Evolutionary conservation across 441 rosid species (phyloP).

Genomic region (Oxalis stricta): DNA sequence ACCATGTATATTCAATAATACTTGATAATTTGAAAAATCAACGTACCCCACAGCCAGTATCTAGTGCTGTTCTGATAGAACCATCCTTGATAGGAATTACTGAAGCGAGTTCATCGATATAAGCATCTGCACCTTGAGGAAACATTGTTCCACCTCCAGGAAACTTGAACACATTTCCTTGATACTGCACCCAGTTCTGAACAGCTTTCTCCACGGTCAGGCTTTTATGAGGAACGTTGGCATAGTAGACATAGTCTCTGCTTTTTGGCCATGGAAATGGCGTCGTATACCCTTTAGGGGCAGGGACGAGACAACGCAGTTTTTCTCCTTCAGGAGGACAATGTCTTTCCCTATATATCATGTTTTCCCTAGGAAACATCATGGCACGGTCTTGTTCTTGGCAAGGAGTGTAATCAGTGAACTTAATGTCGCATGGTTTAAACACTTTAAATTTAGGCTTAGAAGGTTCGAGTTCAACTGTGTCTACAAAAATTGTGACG

Average conservation of each 20-base stretch:
- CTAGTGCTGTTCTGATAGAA: constrained; percentile 52
- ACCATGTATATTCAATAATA: no score
- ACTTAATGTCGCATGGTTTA: constrained; percentile 41
- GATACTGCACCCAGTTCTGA: constrained; percentile 57
- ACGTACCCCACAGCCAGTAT: constrained; percentile 69
- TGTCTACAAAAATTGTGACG: constrained; percentile 47
- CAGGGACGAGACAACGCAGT: constrained; percentile 50
- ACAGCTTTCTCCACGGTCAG: constrained; percentile 55
- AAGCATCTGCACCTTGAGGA: constrained; percentile 65
- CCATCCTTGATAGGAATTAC: constrained; percentile 54
- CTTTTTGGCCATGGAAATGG: constrained; percentile 73
- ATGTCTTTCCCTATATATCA: constrained; percentile 63
- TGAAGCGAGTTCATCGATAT: constrained; percentile 46
- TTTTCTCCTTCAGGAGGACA: constrained; percentile 53
- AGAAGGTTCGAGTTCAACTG: constrained; percentile 21
- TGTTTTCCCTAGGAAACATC: constrained; percentile 56
- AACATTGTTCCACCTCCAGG: constrained; percentile 75
- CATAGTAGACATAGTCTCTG: constrained; percentile 52
- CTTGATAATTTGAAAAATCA: neutral
- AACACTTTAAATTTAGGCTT: constrained; percentile 32
- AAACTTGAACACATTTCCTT: constrained; percentile 53
- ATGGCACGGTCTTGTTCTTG: constrained; percentile 63
- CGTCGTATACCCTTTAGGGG: constrained; percentile 55
- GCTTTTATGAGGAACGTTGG: constrained; percentile 60
- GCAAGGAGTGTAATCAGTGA: constrained; percentile 58